Percentiles rank a stretch among this genome's conserved stretches.
Evolutionary conservation across 2,329 filamentous ascomycete genomes (phyloP).

Genomic region (Helotiales sp.): DNA sequence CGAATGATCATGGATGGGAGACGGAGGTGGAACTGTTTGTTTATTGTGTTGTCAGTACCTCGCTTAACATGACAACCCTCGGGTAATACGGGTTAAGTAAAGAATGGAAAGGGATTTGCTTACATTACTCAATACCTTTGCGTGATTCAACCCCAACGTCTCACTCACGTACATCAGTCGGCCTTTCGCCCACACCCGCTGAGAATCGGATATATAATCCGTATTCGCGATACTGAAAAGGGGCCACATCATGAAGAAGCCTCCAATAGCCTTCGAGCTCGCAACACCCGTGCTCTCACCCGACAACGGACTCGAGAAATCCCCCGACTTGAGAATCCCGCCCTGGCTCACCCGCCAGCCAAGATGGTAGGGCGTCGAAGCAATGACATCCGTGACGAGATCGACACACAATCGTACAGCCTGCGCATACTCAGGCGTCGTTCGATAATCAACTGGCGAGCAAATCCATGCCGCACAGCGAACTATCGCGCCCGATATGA

Average conservation of each 20-base stretch:
- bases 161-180: conserved; percentile 59
- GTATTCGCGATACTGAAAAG: conserved; percentile 58
- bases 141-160: conserved; percentile 62
- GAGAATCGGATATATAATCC: conserved; percentile 64
- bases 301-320: conserved; percentile 53
- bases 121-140: conserved; percentile 60
- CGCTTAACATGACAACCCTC: background rate
- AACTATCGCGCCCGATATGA: conserved; percentile 60
- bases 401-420: conserved; percentile 57
- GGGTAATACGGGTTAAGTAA: conserved; percentile 2
- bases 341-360: conserved; percentile 59
- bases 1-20: conserved; percentile 66
- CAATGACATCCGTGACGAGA: conserved; percentile 62
- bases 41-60: conserved; percentile 1
- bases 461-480: conserved; percentile 66
- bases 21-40: conserved; percentile 57
- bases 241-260: conserved; percentile 65
- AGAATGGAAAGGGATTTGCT: conserved; percentile 31
- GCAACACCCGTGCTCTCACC: conserved; percentile 51
- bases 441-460: conserved; percentile 64
- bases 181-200: conserved; percentile 60
- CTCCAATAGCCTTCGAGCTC: conserved; percentile 57
- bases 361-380: conserved; percentile 65
- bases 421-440: conserved; percentile 64
- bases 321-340: conserved; percentile 39